Evolutionary conservation across 1,284 basidiomycete species (phyloP), one percentile per base, ranked within the genome.

Genomic region (Irpex sp.): DNA sequence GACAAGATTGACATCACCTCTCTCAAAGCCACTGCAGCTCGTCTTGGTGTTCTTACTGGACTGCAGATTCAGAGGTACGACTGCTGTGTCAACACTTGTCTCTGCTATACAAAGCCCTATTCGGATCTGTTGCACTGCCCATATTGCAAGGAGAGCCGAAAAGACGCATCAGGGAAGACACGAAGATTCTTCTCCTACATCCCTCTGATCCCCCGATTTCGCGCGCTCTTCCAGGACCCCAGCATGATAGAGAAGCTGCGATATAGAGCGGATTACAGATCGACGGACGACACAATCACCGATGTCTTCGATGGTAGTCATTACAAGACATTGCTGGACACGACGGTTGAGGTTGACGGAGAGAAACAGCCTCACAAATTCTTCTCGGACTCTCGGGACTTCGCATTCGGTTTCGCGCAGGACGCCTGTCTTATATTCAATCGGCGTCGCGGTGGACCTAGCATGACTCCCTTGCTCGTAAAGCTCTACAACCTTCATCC

Each of bases 1-100:
- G 10, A 59, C 58, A 59, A 59, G 20, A 59, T 59, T n/a, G 10
- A n/a, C 10, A 59, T 59, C 58, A 24, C 10, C 58, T 59, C 58
- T 20, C 58, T 59, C 18, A 24, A 59, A 10, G 22, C 18, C 10
- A 59, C 22, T 20, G 22, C 10, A 18, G 18, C 10, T 59, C 22
- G 58, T 59, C 58, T 59, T n/a, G 58, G 22, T 11, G 22, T 59
- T 59, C 58, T 59, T 24, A n/a, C 58, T n/a, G 58, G 22, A 10
- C 10, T 59, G 22, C n/a, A 59, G 18, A 22, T 20, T 11, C 58
- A 59, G 58, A n/a, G 22, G 22, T 59, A 20, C 58, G 58, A 83
- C 69, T 84, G 82, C 65, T 83, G 82, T 67, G 67, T 77, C 9
- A 79, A 80, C 54, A 78, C 78, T 6, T 83, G 82, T 65, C 59